Percentiles rank a stretch among this genome's conserved stretches.
Evolutionary conservation across 305 asterid genomes (phyloP).

Genomic region (Fraxinus paxiana): DNA sequence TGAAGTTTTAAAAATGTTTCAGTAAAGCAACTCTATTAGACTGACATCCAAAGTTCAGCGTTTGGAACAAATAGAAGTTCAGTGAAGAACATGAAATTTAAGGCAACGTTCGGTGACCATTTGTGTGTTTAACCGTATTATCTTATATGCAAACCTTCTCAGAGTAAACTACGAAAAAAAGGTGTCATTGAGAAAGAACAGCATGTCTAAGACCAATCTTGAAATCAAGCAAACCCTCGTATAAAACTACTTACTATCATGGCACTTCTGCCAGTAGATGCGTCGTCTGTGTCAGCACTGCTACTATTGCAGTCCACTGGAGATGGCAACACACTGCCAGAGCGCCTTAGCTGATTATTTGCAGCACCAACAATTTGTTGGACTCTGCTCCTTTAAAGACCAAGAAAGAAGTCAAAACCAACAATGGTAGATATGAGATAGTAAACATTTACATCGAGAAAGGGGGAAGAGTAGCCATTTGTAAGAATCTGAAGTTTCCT

Average conservation of each 20-base stretch:
- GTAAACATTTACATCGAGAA: not conserved
- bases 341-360: constrained; percentile 45
- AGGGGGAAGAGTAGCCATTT: not conserved
- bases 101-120: not conserved
- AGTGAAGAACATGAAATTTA: not conserved
- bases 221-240: constrained; percentile 12
- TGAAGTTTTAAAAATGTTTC: not conserved
- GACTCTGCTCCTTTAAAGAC: constrained; percentile 68
- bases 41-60: not conserved
- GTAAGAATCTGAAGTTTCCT: not conserved
- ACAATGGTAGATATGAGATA: constrained; percentile 16
- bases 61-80: not conserved
- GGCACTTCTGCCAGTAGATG: constrained; percentile 39
- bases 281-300: constrained; percentile 39
- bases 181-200: not conserved
- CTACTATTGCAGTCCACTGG: constrained; percentile 45
- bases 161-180: not conserved
- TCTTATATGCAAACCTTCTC: not conserved
- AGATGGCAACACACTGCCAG: constrained; percentile 73
- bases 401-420: constrained; percentile 17
- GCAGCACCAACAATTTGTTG: constrained; percentile 78
- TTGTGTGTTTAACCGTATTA: not conserved
- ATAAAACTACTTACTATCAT: constrained; percentile 47
- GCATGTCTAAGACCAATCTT: not conserved
- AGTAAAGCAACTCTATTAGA: not conserved